Base-by-base conservation (phyloP, 1,139 yeast species). In the Debaryomycetaceae sp. region DNA sequence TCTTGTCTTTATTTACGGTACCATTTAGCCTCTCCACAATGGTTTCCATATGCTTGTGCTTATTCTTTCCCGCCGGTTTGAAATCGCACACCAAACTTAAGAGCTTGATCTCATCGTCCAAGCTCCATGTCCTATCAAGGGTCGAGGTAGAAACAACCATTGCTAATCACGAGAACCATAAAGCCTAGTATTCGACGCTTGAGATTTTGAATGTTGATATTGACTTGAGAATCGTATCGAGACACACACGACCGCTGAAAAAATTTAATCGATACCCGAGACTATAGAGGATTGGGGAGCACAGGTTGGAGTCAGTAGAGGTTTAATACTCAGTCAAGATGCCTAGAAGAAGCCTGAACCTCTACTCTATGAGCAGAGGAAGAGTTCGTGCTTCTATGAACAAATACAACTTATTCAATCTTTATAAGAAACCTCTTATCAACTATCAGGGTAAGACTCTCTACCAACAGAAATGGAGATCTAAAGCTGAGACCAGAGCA, bases 371-470 rank as follows among this genome's bases (percentile, higher is more conserved):
- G 64, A 67, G 83, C 45, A 76, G 87, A 59, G 88, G 88, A 7
- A 81, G 90, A 50, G 80, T 93, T 55, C 86, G 98, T 58, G 82
- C 96, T 51, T 87, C 97, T 29, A 87, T 88, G 87, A 91, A 88
- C 80, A 90, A 90, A 70, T 84, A 81, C 69, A 93, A 93, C 65
- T 72, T 93, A 65, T 93, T 87, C 80, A 93, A 93, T 60, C 69
- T 91, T 50, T 84, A 81, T 68, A 85, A 84, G 65, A 84, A 86
- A 58, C 77, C 81, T 36, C 72, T 72, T 42, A 68, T 78, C 31
- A 73, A 69, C 46, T 79, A 74, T 59, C 56, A 74, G 46, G 77
- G 81, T 7, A 80, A 78, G 58, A 79, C 90, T 13, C 68, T 88
- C 47, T 93, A 77, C 68, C 97, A 90, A 68, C 97, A 91, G 66